Base-by-base conservation (phyloP, 2,329 filamentous ascomycete genomes). In the Xylaria sp. region DNA sequence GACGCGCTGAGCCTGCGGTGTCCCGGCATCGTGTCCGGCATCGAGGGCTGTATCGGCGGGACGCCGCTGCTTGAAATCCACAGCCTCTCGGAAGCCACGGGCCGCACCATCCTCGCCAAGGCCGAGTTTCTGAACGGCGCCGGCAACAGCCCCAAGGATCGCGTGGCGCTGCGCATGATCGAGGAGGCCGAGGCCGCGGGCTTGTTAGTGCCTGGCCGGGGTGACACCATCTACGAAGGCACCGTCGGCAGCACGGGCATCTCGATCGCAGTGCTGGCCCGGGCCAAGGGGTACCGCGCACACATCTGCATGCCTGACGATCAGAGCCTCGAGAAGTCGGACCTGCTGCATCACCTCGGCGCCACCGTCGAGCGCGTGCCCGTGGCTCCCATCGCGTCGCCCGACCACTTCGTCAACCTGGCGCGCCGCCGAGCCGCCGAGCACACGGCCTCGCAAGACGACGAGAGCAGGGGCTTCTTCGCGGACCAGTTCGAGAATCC, bases 231-330 rank as follows among this genome's bases (percentile, higher is more conserved):
- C 76, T 99, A 98, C 81, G 96, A 99, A 83, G 96, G 96, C 73
- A 99, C 96, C 1, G 94, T 97, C 18, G 96, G 96, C 69, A 97
- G 93, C 78, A 99, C 96, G 0, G 96, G 96, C 25, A 98, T 99
- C 75, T 98, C 94, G 18, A 86, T 99, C 10, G 96, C 96, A 2
- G 93, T 93, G 0, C 89, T 99, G 60, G 94, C 94, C 59, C 88
- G 94, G 74, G 94, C 96, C 25, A 88, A 90, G 80, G 96, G 96
- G 41, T 98, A 98, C 83, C 88, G 91, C 73, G 94, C 94, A 39
- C 93, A 98, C 81, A 98, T 99, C 74, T 98, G 94, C 84, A 98
- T 99, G 94, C 95, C 96, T 57, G 90, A 93, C 78, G 96, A 99
- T 83, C 92, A 97, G 84, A 90, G 91, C 66, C 84, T 86, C 66